Evolutionary conservation across 805 yeast genomes (phyloP), one percentile per base, ranked within the genome.

Genomic region (Yarrowia keelungensis): DNA sequence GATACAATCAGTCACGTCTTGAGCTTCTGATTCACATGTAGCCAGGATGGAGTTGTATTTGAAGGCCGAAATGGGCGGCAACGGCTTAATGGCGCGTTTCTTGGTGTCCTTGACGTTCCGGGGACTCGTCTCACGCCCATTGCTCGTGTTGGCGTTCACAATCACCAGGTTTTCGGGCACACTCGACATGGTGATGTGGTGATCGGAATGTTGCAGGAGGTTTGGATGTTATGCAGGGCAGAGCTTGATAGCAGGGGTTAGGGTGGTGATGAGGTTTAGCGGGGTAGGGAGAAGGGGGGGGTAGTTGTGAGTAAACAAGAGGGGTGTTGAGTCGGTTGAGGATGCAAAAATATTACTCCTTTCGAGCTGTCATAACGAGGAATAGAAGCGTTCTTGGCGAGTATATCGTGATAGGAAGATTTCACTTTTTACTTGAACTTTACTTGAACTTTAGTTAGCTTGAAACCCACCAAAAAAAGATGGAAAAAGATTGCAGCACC

Each of bases 11-110:
- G 45, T 51, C 41, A 73, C 64, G 12, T 26, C 46, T 15, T 56
- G 54, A 8, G 50, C 69, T 14, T 62, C 43, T 3, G 45, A 62
- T 14, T 58, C 39, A 5, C 64, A 61, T n/a, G 50, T 41, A 8
- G 49, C n/a, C 38, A 72, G 45, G 8, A 73, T 69, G 19, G 71
- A 54, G 38, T 62, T 39, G 64, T 70, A 69, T 15, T 67, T 53
- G 69, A 72, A 71, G 36, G 67, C 69, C 8, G 68, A 59, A 11
- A 71, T 42, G 2, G 62, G 10, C 3, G 72, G 72, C 39, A 72
- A 50, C 35, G 32, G 69, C 22, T 62, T 47, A 12, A 47, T 39
- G 38, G 12, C 38, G 67, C 47, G 67, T 32, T 36, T 46, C 26
- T 38, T 36, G 19, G 47, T 19, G 45, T 10, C 26, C 38, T 22